Percentiles rank a stretch among this genome's conserved stretches.
Conservation (phyloP, 2,329 filamentous ascomycete genomes). For the Ambrosiella cleistominuta region DNA sequence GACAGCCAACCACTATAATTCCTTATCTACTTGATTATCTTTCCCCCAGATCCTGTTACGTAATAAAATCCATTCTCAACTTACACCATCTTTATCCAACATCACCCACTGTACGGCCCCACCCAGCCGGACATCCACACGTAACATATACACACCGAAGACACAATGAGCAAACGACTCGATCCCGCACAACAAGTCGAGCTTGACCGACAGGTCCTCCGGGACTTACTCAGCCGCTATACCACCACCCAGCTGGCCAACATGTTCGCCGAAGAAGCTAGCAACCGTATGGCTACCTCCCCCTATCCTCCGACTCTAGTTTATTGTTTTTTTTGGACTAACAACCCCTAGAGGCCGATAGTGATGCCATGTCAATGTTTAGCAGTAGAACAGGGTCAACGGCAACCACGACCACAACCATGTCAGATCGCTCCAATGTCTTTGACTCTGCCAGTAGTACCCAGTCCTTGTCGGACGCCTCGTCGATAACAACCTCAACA, state of each 20-base stretch:
- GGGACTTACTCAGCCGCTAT: slow-evolving; percentile 15
- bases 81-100: too few relatives aligned
- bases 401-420: slow-evolving; percentile 15
- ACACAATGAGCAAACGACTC: too few relatives aligned
- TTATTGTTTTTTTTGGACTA: neutral
- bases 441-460: slow-evolving; percentile 22
- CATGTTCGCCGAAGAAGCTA: slow-evolving; percentile 15
- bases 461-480: slow-evolving; percentile 24
- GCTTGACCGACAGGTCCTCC: slow-evolving; percentile 15
- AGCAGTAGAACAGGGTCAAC: slow-evolving; percentile 20
- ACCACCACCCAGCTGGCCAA: slow-evolving; percentile 13
- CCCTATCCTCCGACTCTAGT: neutral
- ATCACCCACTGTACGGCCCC: too few relatives aligned
- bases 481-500: slow-evolving; percentile 19
- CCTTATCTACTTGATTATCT: too few relatives aligned
- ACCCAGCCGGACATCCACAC: too few relatives aligned
- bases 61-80: too few relatives aligned
- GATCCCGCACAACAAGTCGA: slow-evolving; percentile 3
- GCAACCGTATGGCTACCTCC: neutral
- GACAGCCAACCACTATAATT: too few relatives aligned
- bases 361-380: slow-evolving; percentile 18
- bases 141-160: too few relatives aligned
- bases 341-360: neutral
- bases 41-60: too few relatives aligned
- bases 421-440: slow-evolving; percentile 22